Conservation (phyloP, 2,329 filamentous ascomycete genomes). For the Pseudogymnoascus sp. region DNA sequence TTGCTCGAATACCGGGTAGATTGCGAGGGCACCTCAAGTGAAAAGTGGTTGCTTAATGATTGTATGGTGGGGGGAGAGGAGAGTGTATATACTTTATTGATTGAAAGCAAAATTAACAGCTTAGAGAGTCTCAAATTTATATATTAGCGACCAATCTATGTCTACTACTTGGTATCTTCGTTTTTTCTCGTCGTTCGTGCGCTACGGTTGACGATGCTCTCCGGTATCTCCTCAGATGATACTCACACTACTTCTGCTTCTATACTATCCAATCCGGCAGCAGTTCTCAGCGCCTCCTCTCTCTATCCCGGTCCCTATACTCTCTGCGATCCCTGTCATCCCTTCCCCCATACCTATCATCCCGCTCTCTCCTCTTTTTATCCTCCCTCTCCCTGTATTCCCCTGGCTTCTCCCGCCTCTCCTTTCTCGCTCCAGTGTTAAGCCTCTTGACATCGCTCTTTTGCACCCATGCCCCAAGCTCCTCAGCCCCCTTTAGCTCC, state of each 20-base stretch:
- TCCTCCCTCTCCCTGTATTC: constrained; percentile 34
- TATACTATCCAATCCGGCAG: constrained; percentile 19
- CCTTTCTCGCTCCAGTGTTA: constrained; percentile 31
- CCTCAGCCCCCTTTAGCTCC: constrained; percentile 61
- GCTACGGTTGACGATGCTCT: constrained; percentile 19
- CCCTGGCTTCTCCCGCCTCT: constrained; percentile 32
- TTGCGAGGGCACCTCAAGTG: not conserved
- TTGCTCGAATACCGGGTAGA: not conserved
- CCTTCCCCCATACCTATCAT: constrained; percentile 32
- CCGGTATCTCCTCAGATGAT: not conserved
- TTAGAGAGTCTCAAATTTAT: not conserved
- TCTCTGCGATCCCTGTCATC: constrained; percentile 33
- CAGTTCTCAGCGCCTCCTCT: constrained; percentile 30
- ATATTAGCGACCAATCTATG: not conserved
- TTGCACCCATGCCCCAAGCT: constrained; percentile 75
- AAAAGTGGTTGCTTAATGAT: not conserved
- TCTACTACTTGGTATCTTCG: not conserved
- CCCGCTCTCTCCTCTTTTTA: constrained; percentile 33
- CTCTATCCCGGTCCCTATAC: constrained; percentile 26
- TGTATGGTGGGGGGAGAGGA: not conserved
- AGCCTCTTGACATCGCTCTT: constrained; percentile 49
- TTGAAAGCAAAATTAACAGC: not conserved
- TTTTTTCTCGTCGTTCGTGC: constrained; percentile 16
- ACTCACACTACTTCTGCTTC: constrained; percentile 15
- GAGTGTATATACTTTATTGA: constrained; percentile 8